A percentile compares a stretch with the other conserved stretches of the same genome.
Conservation (phyloP, 2,329 filamentous ascomycete species). For the Westerdykella aurantiaca region DNA sequence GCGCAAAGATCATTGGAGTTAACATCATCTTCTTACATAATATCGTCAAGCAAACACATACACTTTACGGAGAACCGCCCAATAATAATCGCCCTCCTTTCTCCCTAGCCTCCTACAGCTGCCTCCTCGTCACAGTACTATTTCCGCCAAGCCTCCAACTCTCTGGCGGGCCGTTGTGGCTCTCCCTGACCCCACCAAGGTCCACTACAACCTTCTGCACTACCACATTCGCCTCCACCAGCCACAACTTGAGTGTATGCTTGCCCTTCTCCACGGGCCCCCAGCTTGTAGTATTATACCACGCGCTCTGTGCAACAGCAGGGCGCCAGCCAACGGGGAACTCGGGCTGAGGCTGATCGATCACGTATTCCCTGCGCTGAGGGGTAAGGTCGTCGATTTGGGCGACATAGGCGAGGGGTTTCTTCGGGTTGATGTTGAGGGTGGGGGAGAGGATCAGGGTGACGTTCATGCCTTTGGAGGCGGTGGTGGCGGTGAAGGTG, state of each 20-base stretch:
- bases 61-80: too few relatives aligned
- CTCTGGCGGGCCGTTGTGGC: conserved; percentile 36
- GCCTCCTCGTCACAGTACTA: background rate
- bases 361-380: conserved; percentile 40
- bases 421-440: conserved; percentile 48
- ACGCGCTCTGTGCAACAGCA: conserved; percentile 48
- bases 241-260: conserved; percentile 43
- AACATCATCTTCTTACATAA: too few relatives aligned
- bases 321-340: conserved; percentile 46
- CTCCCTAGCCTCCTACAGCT: background rate
- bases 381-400: conserved; percentile 41
- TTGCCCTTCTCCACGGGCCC: conserved; percentile 30
- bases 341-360: conserved; percentile 37
- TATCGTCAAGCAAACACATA: too few relatives aligned
- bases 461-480: conserved; percentile 31
- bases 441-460: conserved; percentile 41
- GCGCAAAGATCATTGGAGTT: too few relatives aligned
- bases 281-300: conserved; percentile 43
- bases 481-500: conserved; percentile 30
- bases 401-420: conserved; percentile 48
- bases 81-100: too few relatives aligned
- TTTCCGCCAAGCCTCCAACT: conserved; percentile 29
- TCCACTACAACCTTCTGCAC: conserved; percentile 35
- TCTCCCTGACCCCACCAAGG: conserved; percentile 27
- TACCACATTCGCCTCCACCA: conserved; percentile 42